These are phyloP conservation scores for Suillus paluster DNA, from an alignment of 768 basidiomycete genomes.

Conservation along the genomic window DNA sequence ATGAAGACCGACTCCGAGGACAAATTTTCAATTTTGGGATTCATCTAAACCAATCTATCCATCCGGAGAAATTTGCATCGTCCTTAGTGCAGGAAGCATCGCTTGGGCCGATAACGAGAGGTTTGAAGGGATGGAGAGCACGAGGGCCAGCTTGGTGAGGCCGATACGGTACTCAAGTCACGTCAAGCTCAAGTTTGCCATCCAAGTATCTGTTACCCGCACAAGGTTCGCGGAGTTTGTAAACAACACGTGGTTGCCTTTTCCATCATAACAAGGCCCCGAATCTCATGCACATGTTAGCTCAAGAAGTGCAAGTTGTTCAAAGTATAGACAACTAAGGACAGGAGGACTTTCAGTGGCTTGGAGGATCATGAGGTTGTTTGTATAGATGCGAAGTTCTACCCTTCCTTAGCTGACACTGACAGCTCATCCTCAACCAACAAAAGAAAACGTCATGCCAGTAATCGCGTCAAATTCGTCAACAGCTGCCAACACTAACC, in stretches of 20 bases:
- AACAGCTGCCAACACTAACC: background rate
- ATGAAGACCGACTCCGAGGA: conserved; percentile 3
- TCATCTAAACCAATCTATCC: background rate
- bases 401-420: background rate
- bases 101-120: conserved; percentile 3
- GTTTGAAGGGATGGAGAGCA: background rate
- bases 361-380: background rate
- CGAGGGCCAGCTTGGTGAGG: background rate
- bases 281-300: background rate
- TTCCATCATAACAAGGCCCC: background rate
- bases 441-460: conserved; percentile 1
- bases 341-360: background rate
- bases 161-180: conserved; percentile 1
- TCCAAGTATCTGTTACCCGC: background rate
- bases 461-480: background rate
- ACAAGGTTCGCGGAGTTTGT: conserved; percentile 4
- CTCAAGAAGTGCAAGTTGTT: background rate
- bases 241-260: conserved; percentile 4
- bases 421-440: background rate
- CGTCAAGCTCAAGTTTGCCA: background rate
- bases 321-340: background rate
- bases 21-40: background rate
- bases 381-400: background rate
- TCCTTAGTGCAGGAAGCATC: conserved; percentile 2
- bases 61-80: conserved; percentile 2